These are phyloP conservation scores for Kodamaea ohmeri DNA, from an alignment of 1,139 yeast genomes.

Conservation along the genomic window DNA sequence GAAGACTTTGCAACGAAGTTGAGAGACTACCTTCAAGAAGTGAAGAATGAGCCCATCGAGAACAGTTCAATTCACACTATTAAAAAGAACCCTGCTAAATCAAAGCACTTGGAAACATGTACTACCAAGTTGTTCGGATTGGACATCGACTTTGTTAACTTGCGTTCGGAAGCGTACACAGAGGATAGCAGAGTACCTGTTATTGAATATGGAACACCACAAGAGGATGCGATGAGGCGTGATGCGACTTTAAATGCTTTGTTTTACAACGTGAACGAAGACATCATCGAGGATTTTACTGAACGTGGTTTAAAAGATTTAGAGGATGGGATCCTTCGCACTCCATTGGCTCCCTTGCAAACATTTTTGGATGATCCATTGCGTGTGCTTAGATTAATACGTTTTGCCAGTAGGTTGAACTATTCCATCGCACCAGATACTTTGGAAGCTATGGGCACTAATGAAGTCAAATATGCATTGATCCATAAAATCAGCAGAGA, in stretches of 20 bases:
- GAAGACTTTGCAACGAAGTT: constrained; percentile 76
- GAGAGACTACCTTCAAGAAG: constrained; percentile 48
- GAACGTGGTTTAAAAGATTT: constrained; percentile 72
- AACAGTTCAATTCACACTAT: constrained; percentile 70
- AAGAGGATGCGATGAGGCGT: constrained; percentile 86
- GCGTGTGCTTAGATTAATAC: constrained; percentile 74
- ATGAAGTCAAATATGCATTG: constrained; percentile 57
- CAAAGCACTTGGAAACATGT: constrained; percentile 94
- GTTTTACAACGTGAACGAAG: constrained; percentile 73
- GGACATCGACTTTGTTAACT: constrained; percentile 89
- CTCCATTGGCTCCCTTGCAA: constrained; percentile 80
- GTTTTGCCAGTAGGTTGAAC: constrained; percentile 81
- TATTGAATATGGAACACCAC: constrained; percentile 79
- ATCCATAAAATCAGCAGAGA: constrained; percentile 80
- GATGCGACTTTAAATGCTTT: constrained; percentile 94
- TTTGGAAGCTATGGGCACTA: constrained; percentile 61
- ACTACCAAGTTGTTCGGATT: constrained; percentile 79
- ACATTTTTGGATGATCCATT: constrained; percentile 94
- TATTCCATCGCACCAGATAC: constrained; percentile 64
- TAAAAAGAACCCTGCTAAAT: constrained; percentile 89
- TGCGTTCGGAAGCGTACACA: constrained; percentile 83
- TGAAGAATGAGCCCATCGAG: constrained; percentile 38
- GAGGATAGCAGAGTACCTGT: constrained; percentile 79
- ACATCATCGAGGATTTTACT: constrained; percentile 80
- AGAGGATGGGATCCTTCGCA: constrained; percentile 65